These are phyloP conservation scores for Coleophoma crateriformis DNA, from an alignment of 2,329 filamentous ascomycete genomes.

Conservation along the genomic window DNA sequence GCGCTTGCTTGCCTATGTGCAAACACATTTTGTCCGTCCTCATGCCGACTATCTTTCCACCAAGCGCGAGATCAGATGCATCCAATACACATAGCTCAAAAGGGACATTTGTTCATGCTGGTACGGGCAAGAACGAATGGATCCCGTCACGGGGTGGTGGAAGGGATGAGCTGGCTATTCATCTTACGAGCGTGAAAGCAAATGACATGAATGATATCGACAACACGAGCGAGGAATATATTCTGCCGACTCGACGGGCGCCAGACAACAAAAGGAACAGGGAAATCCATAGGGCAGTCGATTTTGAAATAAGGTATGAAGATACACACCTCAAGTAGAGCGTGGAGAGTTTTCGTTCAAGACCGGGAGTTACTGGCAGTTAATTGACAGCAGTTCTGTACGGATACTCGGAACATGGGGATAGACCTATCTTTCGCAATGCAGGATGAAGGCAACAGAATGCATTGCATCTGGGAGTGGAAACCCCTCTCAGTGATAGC, in stretches of 20 bases:
- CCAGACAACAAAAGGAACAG: background rate
- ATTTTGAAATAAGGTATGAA: background rate
- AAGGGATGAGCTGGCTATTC: background rate
- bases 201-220: conserved; percentile 4
- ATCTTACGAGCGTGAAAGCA: background rate
- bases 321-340: too few species aligned
- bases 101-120: conserved; percentile 3
- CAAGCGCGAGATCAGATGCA: background rate
- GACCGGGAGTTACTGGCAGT: too few species aligned
- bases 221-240: conserved; percentile 7
- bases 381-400: too few species aligned
- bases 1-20: conserved; percentile 32
- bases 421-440: too few species aligned
- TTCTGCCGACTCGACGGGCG: background rate
- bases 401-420: too few species aligned
- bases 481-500: too few species aligned
- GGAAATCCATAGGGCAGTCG: background rate
- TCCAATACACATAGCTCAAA: background rate
- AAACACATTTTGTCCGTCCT: conserved; percentile 22
- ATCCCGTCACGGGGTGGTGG: conserved; percentile 4
- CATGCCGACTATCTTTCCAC: conserved; percentile 15
- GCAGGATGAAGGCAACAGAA: too few species aligned
- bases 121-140: conserved; percentile 9
- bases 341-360: too few species aligned
- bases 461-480: too few species aligned